Base-by-base conservation (phyloP, 441 rosid species). In the Euphorbia corollata region DNA sequence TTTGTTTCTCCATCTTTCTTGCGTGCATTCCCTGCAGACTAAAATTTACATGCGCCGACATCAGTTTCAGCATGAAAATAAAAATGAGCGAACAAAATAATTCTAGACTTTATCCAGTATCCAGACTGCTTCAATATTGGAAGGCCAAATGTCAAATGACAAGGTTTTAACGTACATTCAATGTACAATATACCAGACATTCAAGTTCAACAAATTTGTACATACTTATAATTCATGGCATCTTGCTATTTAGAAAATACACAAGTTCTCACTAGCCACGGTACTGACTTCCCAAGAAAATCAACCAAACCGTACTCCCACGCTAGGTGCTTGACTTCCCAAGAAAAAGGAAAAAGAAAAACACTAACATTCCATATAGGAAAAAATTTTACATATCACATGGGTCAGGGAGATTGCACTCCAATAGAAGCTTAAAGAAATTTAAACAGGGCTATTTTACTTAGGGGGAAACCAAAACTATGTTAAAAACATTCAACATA, bases 11-110 rank as follows among this genome's bases (percentile, higher is more conserved):
- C 85, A 45, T 80, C 81, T 59, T 82, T 79, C 81, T 82, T 85
- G 73, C 69, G 76, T 69, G 72, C 73, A 79, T 83, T 91, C 57
- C 97, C 97, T 69, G 93, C 85, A 74, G 99, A 89, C 99, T 91
- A 68, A 77, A 70, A 76, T 71, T 67, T 57, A 63, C 11, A 76
- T 62, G 69, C 43, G 71, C 63, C 16, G 4, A 5, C 1, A 22
- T 74, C 67, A 76, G 32, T 41, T 41, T 71, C 48, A 50, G 22
- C 8, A 45, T 47, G 22, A 43, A 59, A 11, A 18, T 0, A 36
- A 50, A 39, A 55, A 38, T 0, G 47, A 51, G 19, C n/a, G 23
- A 18, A 43, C 16, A 32, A 19, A 36, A 48, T 36, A 10, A 16
- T 13, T 39, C 53, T 38, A 6, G 12, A 24, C 13, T 39, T 8